phyloP scores from a whole-genome alignment of 106 monocot species.

The Dendrobium catenatum region DNA sequence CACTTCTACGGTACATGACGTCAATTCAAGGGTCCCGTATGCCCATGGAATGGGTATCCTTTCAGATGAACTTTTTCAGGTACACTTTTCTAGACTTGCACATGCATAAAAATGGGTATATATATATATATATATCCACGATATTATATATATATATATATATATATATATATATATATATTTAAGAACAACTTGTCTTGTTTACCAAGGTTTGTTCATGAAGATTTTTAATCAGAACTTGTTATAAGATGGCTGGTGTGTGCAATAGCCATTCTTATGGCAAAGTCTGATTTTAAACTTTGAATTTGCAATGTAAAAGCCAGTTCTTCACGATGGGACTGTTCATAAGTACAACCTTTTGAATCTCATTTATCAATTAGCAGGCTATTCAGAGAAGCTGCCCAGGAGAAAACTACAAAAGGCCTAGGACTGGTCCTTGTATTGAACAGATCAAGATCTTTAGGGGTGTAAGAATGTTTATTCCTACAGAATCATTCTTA shows the following conservation, averaged over 20 bases:
- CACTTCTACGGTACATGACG: conserved; percentile 21
- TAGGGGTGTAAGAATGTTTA: background rate
- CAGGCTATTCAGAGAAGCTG: conserved; percentile 2
- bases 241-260: background rate
- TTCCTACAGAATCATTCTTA: background rate
- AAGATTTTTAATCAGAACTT: background rate
- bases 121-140: background rate
- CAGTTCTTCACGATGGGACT: no score
- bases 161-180: no score
- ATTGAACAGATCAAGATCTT: conserved; percentile 10
- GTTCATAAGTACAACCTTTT: background rate
- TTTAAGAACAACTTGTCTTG: no score
- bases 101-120: background rate
- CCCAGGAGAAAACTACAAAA: conserved; percentile 3
- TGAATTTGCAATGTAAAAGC: background rate
- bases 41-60: conserved; percentile 38
- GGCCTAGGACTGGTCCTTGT: background rate
- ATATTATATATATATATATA: background rate
- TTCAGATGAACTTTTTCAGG: conserved; percentile 41
- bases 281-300: background rate
- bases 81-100: background rate
- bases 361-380: background rate
- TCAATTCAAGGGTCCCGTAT: conserved; percentile 23
- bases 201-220: background rate
- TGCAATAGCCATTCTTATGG: background rate